Evolutionary conservation across 1,139 yeast genomes (phyloP), one percentile per base, ranked within the genome.

Genomic region (Pichia sp.): DNA sequence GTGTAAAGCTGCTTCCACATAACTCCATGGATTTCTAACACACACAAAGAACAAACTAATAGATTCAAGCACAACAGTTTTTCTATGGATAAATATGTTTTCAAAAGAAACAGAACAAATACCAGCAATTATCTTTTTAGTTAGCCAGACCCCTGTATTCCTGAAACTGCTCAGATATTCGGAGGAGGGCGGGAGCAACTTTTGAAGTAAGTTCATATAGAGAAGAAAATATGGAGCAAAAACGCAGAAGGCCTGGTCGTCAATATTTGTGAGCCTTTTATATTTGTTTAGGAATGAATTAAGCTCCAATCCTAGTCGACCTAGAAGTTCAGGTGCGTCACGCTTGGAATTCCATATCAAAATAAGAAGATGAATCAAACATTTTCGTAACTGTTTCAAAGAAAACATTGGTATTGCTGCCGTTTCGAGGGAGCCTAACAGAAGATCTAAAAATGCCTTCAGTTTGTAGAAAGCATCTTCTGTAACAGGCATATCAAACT

Each of bases 11-110:
- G 33, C 27, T 0, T 48, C 47, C 11, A 54, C 36, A 29, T 45
- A 27, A n/a, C 38, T 34, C 55, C 55, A 54, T 1, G 56, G 52
- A 33, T 52, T 50, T 9, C 37, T 34, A 6, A 44, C 32, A 3
- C 49, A 32, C 0, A 22, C 26, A 6, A 42, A 13, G 30, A 53
- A 52, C 5, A 53, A 27, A 3, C 33, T 26, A n/a, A 51, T 33
- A 0, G 58, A 45, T 22, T 54, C 58, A 18, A 44, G 25, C 19
- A 41, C 33, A 8, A 29, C 30, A 12, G 35, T 44, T 13, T 35
- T 34, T 2, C 21, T 15, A 4, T 37, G 38, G 1, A 33, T 20
- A 22, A 38, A 38, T 7, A 53, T 35, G 8, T 38, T 35, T 16
- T 37, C 25, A 7, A 45, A 34, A 2, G 52, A 32, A 12, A 53